A percentile compares a stretch with the other conserved stretches of the same genome.
Conservation (phyloP, 805 yeast genomes). For the Millerago galiae region DNA sequence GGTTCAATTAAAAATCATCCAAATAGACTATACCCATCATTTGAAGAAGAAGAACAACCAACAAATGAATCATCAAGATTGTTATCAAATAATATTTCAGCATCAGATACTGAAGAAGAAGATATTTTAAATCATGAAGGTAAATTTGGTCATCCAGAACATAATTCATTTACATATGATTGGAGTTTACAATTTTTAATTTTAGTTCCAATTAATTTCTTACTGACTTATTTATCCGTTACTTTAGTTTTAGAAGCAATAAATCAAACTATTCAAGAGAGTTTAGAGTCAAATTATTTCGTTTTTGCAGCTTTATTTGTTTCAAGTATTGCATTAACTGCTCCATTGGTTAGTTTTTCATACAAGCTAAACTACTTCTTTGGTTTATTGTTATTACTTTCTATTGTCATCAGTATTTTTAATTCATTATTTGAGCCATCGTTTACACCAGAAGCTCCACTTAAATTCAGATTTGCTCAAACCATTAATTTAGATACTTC, state of each 20-base stretch:
- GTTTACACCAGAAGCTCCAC: slow-evolving; percentile 55
- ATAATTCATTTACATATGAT: slow-evolving; percentile 53
- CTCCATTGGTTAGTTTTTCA: slow-evolving; percentile 60
- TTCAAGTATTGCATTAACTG: slow-evolving; percentile 32
- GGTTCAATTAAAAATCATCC: neutral
- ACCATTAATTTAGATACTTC: slow-evolving; percentile 39
- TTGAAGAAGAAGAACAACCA: slow-evolving; percentile 15
- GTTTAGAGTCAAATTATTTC: slow-evolving; percentile 34
- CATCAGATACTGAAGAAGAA: slow-evolving; percentile 10
- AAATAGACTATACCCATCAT: neutral
- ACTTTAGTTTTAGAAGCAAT: slow-evolving; percentile 56
- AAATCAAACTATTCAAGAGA: slow-evolving; percentile 68
- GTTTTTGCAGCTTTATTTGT: slow-evolving; percentile 31
- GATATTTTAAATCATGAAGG: slow-evolving; percentile 1
- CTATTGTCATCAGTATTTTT: slow-evolving; percentile 33
- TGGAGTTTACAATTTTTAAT: slow-evolving; percentile 74
- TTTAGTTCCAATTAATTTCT: slow-evolving; percentile 57
- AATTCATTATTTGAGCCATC: slow-evolving; percentile 41
- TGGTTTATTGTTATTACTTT: slow-evolving; percentile 32
- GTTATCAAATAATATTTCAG: slow-evolving; percentile 16
- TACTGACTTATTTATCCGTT: slow-evolving; percentile 46
- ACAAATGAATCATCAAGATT: slow-evolving; percentile 30
- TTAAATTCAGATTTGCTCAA: slow-evolving; percentile 70
- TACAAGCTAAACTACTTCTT: slow-evolving; percentile 57
- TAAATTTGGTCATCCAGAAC: slow-evolving; percentile 16